Percentiles rank a stretch among this genome's conserved stretches.
Conservation (phyloP, 2,329 filamentous ascomycete species). For the Curvularia hawaiiensis region DNA sequence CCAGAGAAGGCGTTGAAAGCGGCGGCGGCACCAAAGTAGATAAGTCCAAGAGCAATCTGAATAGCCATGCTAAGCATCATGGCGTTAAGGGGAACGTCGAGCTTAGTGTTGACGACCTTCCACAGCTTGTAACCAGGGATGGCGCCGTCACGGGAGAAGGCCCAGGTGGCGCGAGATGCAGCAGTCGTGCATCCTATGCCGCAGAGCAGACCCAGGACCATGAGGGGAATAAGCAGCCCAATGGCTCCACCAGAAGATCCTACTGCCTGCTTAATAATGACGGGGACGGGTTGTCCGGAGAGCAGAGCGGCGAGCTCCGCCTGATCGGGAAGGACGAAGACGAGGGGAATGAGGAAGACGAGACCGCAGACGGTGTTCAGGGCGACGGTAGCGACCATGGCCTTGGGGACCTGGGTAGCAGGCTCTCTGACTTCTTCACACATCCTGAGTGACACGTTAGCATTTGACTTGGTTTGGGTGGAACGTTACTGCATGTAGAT, state of each 20-base stretch:
- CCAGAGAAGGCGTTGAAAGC: conserved; percentile 77
- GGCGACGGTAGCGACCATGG: conserved; percentile 70
- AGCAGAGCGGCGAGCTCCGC: conserved; percentile 58
- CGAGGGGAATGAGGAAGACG: conserved; percentile 69
- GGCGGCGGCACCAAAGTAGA: conserved; percentile 71
- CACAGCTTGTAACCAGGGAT: conserved; percentile 67
- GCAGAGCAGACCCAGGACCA: conserved; percentile 70
- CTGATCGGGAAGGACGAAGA: conserved; percentile 72
- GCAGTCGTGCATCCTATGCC: conserved; percentile 73
- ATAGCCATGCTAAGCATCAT: conserved; percentile 74
- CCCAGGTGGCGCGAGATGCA: conserved; percentile 70
- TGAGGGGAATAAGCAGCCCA: conserved; percentile 66
- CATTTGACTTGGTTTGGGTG: conserved; percentile 17
- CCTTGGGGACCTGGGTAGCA: conserved; percentile 71
- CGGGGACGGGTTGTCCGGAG: conserved; percentile 66
- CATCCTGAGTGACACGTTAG: conserved; percentile 60
- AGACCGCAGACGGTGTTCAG: conserved; percentile 71
- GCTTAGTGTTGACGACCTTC: conserved; percentile 64
- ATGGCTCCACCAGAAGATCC: conserved; percentile 67
- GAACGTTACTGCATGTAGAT: conserved; percentile 23
- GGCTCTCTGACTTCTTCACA: conserved; percentile 73
- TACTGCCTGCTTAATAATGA: conserved; percentile 67
- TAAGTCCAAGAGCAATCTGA: conserved; percentile 66
- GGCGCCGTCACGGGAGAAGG: conserved; percentile 72
- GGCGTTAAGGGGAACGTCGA: conserved; percentile 71